Evolutionary conservation across 495 filamentous ascomycete species (phyloP).

Genomic region (Xylaria curta): DNA sequence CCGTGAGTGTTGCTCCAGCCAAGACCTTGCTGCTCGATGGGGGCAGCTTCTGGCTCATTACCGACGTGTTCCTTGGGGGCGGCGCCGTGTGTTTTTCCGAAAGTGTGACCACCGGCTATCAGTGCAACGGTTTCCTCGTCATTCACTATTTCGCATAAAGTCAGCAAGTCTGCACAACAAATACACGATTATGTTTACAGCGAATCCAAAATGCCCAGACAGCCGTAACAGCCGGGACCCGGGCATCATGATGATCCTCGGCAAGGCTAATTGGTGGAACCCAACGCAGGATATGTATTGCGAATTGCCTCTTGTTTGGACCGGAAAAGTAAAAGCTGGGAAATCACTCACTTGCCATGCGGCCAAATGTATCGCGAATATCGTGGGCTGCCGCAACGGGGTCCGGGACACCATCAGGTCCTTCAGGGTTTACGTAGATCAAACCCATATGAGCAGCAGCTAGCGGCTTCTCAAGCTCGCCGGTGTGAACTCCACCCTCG

Average conservation of each 20-base stretch:
- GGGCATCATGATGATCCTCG: background rate
- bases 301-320: background rate
- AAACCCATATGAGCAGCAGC: slow-evolving; percentile 73
- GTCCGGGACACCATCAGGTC: slow-evolving; percentile 72
- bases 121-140: slow-evolving; percentile 78
- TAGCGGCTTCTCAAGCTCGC: slow-evolving; percentile 67
- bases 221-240: background rate
- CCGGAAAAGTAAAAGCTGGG: background rate
- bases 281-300: no score
- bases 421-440: slow-evolving; percentile 80
- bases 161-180: background rate
- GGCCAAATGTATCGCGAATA: slow-evolving; percentile 72
- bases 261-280: background rate
- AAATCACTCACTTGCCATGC: slow-evolving; percentile 63
- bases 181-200: background rate
- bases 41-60: slow-evolving; percentile 66
- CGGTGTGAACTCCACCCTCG: slow-evolving; percentile 59
- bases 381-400: slow-evolving; percentile 69
- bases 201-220: background rate
- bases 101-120: slow-evolving; percentile 76
- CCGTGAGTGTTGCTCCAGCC: slow-evolving; percentile 68
- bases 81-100: slow-evolving; percentile 79
- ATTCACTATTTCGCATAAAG: slow-evolving; percentile 51
- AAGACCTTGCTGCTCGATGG: slow-evolving; percentile 67
- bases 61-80: slow-evolving; percentile 63